Evolutionary conservation across 73 alveolate species (phyloP).

Genomic region (Halteria grandinella): DNA sequence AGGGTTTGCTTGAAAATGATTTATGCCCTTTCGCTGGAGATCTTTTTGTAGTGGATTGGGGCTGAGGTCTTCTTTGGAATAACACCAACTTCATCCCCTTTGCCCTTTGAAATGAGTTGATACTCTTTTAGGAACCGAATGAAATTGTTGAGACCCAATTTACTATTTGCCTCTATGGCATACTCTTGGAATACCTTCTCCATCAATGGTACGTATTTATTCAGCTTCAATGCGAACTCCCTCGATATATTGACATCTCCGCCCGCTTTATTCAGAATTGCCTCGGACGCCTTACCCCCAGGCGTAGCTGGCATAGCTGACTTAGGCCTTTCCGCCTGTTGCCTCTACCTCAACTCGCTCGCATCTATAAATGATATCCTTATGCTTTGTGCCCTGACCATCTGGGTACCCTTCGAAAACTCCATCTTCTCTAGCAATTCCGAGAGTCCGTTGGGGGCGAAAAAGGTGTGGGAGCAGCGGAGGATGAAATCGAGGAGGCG

Average conservation of each 20-base stretch:
- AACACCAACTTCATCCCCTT: conserved; percentile 1
- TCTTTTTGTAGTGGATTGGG: conserved; percentile 9
- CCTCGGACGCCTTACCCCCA: too few species aligned
- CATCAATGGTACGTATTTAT: conserved; percentile 32
- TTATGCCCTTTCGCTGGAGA: conserved; percentile 8
- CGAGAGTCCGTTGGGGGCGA: conserved; percentile 24
- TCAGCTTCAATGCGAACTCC: conserved; percentile 31
- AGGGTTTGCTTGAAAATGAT: conserved; percentile 34
- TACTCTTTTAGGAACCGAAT: conserved; percentile 28
- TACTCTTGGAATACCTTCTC: conserved; percentile 27
- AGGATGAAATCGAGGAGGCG: conserved; percentile 5
- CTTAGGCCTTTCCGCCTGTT: too few species aligned
- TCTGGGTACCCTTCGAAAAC: conserved; percentile 39
- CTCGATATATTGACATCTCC: neutral
- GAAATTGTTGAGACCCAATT: conserved; percentile 39
- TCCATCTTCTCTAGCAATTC: conserved; percentile 38
- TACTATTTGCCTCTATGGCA: conserved; percentile 47
- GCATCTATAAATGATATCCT: conserved; percentile 23
- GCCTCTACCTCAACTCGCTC: too few species aligned
- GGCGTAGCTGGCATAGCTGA: too few species aligned
- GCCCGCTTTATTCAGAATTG: neutral
- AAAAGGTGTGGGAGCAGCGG: conserved; percentile 17
- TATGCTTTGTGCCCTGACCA: conserved; percentile 14
- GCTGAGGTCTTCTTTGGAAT: neutral
- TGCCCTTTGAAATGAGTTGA: conserved; percentile 9